Evolutionary conservation across 129 eudicot genomes (phyloP).

Genomic region (Chrysanthemum makinoi): DNA sequence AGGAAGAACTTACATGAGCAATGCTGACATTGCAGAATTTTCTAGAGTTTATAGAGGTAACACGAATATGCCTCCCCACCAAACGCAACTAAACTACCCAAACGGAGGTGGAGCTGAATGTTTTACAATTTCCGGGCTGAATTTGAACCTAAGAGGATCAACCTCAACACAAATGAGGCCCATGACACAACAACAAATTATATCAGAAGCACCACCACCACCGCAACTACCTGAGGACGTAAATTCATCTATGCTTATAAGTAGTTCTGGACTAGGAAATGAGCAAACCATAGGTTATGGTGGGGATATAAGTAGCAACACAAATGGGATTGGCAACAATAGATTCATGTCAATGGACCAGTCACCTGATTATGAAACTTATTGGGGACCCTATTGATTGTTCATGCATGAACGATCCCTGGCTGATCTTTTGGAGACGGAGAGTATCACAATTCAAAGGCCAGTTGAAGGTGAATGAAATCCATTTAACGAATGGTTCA

Average conservation of each 20-base stretch:
- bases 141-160: conserved; percentile 43
- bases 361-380: conserved; percentile 32
- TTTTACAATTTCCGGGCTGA: conserved; percentile 43
- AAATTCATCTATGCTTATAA: conserved; percentile 26
- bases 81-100: conserved; percentile 32
- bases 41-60: conserved; percentile 35
- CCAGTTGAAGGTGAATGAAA: not conserved
- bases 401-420: conserved; percentile 11
- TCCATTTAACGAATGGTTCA: conserved; percentile 15
- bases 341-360: conserved; percentile 44
- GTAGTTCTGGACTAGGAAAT: conserved; percentile 12
- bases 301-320: conserved; percentile 27
- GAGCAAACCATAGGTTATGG: conserved; percentile 27
- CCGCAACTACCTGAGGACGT: conserved; percentile 24
- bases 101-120: conserved; percentile 29
- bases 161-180: conserved; percentile 34
- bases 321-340: conserved; percentile 25
- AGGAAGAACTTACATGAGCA: conserved; percentile 33
- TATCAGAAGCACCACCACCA: conserved; percentile 17
- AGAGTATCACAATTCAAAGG: conserved; percentile 22
- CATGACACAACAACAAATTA: conserved; percentile 5
- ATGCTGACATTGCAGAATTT: conserved; percentile 27
- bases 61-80: conserved; percentile 25
- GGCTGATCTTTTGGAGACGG: conserved; percentile 32
- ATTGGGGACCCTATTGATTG: conserved; percentile 36